phyloP scores from a whole-genome alignment of 108 stramenopile species.

The Cafeteria roenbergensis region DNA sequence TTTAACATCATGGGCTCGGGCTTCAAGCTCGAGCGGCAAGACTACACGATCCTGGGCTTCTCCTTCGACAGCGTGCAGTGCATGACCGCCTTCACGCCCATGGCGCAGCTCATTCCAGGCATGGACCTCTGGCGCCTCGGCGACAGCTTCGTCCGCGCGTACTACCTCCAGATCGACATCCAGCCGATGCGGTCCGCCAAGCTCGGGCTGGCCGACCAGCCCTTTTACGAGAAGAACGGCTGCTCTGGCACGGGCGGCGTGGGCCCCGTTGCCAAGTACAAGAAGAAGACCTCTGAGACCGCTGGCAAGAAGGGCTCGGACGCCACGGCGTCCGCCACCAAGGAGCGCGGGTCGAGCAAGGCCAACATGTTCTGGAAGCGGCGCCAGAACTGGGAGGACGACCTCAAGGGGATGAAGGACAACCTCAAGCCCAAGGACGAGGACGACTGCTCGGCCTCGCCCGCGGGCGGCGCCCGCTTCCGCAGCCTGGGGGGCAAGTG shows the following conservation, averaged over 20 bases:
- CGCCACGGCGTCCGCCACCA: neutral
- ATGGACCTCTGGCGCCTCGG: neutral
- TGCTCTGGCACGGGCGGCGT: neutral
- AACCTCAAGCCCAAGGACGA: no score
- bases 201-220: neutral
- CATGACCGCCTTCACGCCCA: neutral
- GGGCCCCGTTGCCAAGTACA: neutral
- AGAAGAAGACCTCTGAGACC: neutral
- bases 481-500: no score
- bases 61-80: neutral
- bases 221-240: neutral
- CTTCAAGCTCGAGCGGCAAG: neutral
- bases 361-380: neutral
- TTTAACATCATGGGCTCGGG: neutral
- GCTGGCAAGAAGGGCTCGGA: neutral
- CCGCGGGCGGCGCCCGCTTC: no score
- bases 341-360: no score
- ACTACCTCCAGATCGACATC: neutral
- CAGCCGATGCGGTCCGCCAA: neutral
- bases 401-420: neutral
- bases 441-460: no score
- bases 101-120: neutral
- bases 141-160: neutral
- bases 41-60: neutral
- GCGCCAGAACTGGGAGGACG: neutral